Conservation (phyloP, 2,329 filamentous ascomycete genomes). For the Epichloe sylvatica region DNA sequence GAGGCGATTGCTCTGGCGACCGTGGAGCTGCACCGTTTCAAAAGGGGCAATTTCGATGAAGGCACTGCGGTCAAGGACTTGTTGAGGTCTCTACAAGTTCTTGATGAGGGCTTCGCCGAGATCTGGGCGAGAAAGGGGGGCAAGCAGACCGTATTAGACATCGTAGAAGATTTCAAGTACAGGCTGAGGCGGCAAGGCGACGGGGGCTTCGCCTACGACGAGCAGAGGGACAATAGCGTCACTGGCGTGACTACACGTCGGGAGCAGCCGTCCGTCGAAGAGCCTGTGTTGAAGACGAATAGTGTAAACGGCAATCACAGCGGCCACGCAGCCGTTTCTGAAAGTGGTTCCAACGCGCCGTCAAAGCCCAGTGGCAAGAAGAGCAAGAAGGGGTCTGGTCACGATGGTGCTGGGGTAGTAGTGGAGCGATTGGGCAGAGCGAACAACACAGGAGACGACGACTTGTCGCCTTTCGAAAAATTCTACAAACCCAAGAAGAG, state of each 20-base stretch:
- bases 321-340: background rate
- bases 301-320: background rate
- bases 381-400: background rate
- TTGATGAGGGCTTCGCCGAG: slow-evolving; percentile 4
- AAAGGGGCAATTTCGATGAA: slow-evolving; percentile 2
- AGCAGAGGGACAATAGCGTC: background rate
- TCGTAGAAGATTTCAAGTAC: slow-evolving; percentile 7
- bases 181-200: background rate
- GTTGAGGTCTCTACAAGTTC: background rate
- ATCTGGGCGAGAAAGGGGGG: background rate
- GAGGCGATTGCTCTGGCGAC: slow-evolving; percentile 4
- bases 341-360: background rate
- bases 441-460: background rate
- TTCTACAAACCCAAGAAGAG: background rate
- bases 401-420: background rate
- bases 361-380: background rate
- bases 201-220: background rate
- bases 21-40: slow-evolving; percentile 4
- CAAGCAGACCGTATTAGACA: slow-evolving; percentile 1
- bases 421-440: background rate
- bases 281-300: background rate
- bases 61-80: slow-evolving; percentile 1
- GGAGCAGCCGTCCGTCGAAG: background rate
- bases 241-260: background rate
- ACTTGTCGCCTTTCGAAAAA: background rate